Evolutionary conservation across 2,329 filamentous ascomycete species (phyloP).

Genomic region (Sphaerostilbella broomeana): DNA sequence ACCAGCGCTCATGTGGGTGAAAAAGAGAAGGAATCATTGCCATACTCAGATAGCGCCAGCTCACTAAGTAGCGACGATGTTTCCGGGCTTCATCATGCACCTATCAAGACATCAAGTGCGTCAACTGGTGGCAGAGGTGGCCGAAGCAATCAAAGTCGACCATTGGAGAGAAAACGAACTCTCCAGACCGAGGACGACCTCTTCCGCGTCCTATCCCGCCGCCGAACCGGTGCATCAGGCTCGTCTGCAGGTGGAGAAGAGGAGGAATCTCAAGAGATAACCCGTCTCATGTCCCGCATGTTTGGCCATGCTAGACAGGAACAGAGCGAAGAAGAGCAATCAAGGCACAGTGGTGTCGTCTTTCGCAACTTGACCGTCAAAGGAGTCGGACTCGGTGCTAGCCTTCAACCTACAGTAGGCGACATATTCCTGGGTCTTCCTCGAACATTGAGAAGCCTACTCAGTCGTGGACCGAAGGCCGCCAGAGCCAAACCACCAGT

Average conservation of each 20-base stretch:
- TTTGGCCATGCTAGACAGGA: slow-evolving; percentile 59
- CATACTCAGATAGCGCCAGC: background rate
- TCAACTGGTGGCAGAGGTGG: too few relatives aligned
- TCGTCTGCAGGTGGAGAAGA: slow-evolving; percentile 30
- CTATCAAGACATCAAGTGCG: slow-evolving; percentile 21
- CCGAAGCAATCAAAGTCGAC: slow-evolving; percentile 13
- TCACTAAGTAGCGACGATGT: slow-evolving; percentile 4
- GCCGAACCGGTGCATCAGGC: slow-evolving; percentile 35
- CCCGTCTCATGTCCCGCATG: slow-evolving; percentile 61
- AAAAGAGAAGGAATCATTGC: background rate
- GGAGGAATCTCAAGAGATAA: slow-evolving; percentile 44
- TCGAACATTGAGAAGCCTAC: slow-evolving; percentile 37
- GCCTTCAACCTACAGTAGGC: slow-evolving; percentile 48
- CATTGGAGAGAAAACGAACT: slow-evolving; percentile 21
- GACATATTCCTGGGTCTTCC: slow-evolving; percentile 55
- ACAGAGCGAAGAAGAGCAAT: slow-evolving; percentile 63
- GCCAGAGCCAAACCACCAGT: slow-evolving; percentile 49
- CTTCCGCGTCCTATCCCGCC: slow-evolving; percentile 41
- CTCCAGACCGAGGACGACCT: slow-evolving; percentile 44
- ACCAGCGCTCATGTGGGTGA: too few relatives aligned
- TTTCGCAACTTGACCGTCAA: slow-evolving; percentile 66
- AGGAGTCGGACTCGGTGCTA: slow-evolving; percentile 60
- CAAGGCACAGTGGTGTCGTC: slow-evolving; percentile 60
- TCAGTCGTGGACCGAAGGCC: slow-evolving; percentile 47
- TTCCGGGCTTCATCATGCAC: slow-evolving; percentile 16